Evolutionary conservation across 768 basidiomycete species (phyloP).

Genomic region (Mycena amicta): DNA sequence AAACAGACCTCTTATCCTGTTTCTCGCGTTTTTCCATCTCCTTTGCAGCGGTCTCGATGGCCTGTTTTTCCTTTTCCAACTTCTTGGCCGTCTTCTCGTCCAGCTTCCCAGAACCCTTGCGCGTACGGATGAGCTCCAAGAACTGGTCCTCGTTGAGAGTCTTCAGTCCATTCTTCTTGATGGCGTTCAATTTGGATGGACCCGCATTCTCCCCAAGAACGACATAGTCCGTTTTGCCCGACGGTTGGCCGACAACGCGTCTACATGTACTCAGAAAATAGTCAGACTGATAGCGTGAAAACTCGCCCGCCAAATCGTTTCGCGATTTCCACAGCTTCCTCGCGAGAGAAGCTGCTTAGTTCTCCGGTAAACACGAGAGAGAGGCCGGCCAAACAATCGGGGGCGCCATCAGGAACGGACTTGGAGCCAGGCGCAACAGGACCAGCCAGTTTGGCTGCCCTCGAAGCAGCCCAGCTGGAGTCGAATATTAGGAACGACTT

Average conservation of each 20-base stretch:
- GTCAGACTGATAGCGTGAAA: background rate
- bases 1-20: slow-evolving; percentile 31
- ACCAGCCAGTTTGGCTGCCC: slow-evolving; percentile 63
- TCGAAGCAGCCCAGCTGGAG: slow-evolving; percentile 54
- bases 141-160: slow-evolving; percentile 89
- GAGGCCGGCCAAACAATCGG: slow-evolving; percentile 79
- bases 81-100: slow-evolving; percentile 86
- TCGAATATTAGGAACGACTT: too few relatives aligned
- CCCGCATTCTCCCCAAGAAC: slow-evolving; percentile 89
- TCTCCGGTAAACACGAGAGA: slow-evolving; percentile 97
- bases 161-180: slow-evolving; percentile 76
- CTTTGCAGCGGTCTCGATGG: slow-evolving; percentile 70
- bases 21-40: slow-evolving; percentile 80
- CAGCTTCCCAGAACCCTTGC: slow-evolving; percentile 56
- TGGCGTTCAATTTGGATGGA: slow-evolving; percentile 81
- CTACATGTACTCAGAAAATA: slow-evolving; percentile 40
- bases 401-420: slow-evolving; percentile 69
- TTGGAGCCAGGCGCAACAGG: slow-evolving; percentile 71
- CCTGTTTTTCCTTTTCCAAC: slow-evolving; percentile 76
- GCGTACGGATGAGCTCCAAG: slow-evolving; percentile 75
- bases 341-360: slow-evolving; percentile 80
- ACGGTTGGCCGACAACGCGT: slow-evolving; percentile 84
- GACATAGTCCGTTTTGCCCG: slow-evolving; percentile 87
- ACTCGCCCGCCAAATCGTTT: slow-evolving; percentile 92
- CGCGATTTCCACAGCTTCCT: slow-evolving; percentile 84